Base-by-base conservation (phyloP, 345 rosid genomes). In the Abelmoschus esculentus region DNA sequence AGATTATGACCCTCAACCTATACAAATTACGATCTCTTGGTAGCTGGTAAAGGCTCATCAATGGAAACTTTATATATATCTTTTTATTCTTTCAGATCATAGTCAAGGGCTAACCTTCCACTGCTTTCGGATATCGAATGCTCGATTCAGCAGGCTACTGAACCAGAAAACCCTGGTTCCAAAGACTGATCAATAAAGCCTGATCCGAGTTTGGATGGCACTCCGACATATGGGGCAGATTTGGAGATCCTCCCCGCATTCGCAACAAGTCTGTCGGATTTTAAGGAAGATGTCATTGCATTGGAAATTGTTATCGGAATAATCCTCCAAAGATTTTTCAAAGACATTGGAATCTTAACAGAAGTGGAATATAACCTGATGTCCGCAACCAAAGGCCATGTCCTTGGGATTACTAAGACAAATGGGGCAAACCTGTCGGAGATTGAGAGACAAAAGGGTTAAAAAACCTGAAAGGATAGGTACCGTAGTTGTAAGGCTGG, bases 301-400 rank as follows among this genome's bases (percentile, higher is more conserved):
- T 32, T 32, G 36, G 36, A 32, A 32, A 32, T 32, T 32, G 36
- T 32, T 32, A 32, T 32, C 36, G 4, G 36, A 32, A 32, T 32
- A 32, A 32, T 32, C 36, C 36, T 32, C 36, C 36, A 32, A 32
- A 32, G 36, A 32, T 42, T 42, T 42, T 42, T 42, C 46, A 8
- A 47, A 14, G 3, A 12, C 52, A 47, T 3, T 5, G 17, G 18
- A 49, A 49, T 4, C 18, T 4, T 49, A 49, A 6, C 15, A 49
- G 17, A 49, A 13, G 3, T 5, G 2, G 18, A 49, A 49, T 15
- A 49, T 69, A 75, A 87, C 93, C 93, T 85, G 96, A 77, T 92
- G 98, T 13, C 98, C 95, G 34, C 98, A 90, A 53, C 87, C 89
- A 44, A 92, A 92, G 72, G 96, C 91, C 96, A 88, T 83, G 80